phyloP scores from a whole-genome alignment of 2,329 filamentous ascomycete genomes.

The Colletotrichum tropicicola region DNA sequence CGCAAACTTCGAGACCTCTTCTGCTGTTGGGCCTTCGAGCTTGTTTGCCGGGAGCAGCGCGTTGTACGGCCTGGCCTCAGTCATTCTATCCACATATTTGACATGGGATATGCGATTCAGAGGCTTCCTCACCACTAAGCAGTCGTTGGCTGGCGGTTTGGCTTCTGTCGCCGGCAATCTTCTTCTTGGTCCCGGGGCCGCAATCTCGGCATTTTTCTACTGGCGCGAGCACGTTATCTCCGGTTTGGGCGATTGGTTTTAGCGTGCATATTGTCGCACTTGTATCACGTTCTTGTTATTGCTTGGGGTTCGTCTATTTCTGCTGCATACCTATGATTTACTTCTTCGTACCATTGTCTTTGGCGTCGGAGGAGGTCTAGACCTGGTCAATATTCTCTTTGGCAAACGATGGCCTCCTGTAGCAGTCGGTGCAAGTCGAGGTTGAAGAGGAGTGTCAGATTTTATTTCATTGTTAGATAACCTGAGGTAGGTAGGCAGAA shows the following conservation, averaged over 20 bases:
- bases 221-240: slow-evolving; percentile 5
- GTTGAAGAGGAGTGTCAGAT: too few species aligned
- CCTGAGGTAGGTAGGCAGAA: too few species aligned
- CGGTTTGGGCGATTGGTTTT: not conserved
- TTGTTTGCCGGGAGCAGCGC: slow-evolving; percentile 23
- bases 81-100: not conserved
- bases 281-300: not conserved
- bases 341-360: too few species aligned
- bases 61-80: not conserved
- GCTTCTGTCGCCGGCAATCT: not conserved
- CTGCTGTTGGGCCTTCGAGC: not conserved
- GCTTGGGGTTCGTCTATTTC: too few species aligned
- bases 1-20: not conserved
- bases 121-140: not conserved
- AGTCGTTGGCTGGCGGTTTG: not conserved
- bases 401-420: too few species aligned
- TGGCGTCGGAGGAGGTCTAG: too few species aligned
- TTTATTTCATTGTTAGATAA: too few species aligned
- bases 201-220: slow-evolving; percentile 1
- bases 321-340: too few species aligned
- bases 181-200: not conserved
- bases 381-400: too few species aligned
- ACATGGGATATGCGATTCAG: not conserved
- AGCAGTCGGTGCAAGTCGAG: too few species aligned
- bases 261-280: not conserved